A percentile compares a stretch with the other conserved stretches of the same genome.
These are phyloP conservation scores for Mucor mucedo DNA, from an alignment of 371 early-diverging fungal species.

Conservation along the genomic window DNA sequence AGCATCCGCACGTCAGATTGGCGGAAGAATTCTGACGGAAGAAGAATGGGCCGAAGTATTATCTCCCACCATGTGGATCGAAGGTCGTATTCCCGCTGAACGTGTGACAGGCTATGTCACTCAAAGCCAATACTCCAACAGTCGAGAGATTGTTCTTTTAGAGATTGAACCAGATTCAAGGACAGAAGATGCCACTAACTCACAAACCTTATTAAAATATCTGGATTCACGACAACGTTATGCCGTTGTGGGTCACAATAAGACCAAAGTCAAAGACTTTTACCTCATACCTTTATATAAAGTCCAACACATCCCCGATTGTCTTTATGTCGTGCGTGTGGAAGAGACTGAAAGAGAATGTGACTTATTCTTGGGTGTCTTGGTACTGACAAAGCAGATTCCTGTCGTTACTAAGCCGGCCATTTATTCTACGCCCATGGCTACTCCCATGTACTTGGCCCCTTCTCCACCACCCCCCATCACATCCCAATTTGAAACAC, in stretches of 20 bases:
- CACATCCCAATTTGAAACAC: neutral
- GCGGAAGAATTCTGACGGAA: conserved; percentile 53
- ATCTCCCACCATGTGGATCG: conserved; percentile 65
- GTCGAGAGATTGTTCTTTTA: conserved; percentile 67
- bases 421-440: neutral
- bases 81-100: conserved; percentile 67
- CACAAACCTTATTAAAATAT: conserved; percentile 59
- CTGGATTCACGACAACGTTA: conserved; percentile 64
- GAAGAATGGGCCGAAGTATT: conserved; percentile 65
- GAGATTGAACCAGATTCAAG: conserved; percentile 46
- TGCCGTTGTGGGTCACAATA: conserved; percentile 74
- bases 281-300: conserved; percentile 69
- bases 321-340: conserved; percentile 50
- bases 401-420: neutral
- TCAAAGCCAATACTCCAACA: conserved; percentile 55
- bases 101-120: conserved; percentile 62
- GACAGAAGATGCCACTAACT: conserved; percentile 24
- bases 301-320: conserved; percentile 59
- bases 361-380: conserved; percentile 59
- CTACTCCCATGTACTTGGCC: neutral
- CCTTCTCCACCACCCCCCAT: neutral
- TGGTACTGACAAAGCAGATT: conserved; percentile 50
- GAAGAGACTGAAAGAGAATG: conserved; percentile 42
- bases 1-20: conserved; percentile 65
- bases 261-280: conserved; percentile 73